phyloP scores from a whole-genome alignment of 306 rosid species.

The Prunus mume region DNA sequence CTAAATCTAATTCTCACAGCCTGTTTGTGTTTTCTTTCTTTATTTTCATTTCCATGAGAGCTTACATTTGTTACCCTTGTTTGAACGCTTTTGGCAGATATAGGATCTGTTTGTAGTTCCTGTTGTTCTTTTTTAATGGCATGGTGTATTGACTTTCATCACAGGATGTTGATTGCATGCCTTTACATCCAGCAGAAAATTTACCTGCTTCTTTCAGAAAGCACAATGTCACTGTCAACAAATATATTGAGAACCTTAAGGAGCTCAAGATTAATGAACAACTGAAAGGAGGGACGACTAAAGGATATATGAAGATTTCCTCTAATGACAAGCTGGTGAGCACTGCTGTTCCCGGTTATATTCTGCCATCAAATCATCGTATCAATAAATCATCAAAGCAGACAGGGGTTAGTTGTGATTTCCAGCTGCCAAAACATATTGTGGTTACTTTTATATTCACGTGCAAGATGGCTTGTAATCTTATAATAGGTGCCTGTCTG shows the following conservation, averaged over 20 bases:
- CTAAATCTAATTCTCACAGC: background rate
- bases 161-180: slow-evolving; percentile 98
- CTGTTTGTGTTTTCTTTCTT: background rate
- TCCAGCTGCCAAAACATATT: slow-evolving; percentile 3
- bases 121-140: slow-evolving; percentile 6
- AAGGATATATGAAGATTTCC: slow-evolving; percentile 39
- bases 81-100: background rate
- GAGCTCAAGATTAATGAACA: slow-evolving; percentile 53
- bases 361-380: slow-evolving; percentile 42
- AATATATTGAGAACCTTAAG: slow-evolving; percentile 40
- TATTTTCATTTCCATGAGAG: background rate
- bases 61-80: background rate
- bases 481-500: background rate
- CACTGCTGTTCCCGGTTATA: slow-evolving; percentile 32
- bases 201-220: slow-evolving; percentile 61
- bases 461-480: slow-evolving; percentile 1
- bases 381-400: slow-evolving; percentile 47
- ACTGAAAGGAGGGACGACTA: slow-evolving; percentile 45
- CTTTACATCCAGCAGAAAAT: slow-evolving; percentile 71
- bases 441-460: background rate
- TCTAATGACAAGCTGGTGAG: slow-evolving; percentile 41
- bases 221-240: slow-evolving; percentile 35
- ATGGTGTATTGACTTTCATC: slow-evolving; percentile 25
- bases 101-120: background rate
- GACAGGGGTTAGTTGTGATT: slow-evolving; percentile 43